These are phyloP conservation scores for Plectranthus barbatus DNA, from an alignment of 257 asterid genomes.

Conservation along the genomic window DNA sequence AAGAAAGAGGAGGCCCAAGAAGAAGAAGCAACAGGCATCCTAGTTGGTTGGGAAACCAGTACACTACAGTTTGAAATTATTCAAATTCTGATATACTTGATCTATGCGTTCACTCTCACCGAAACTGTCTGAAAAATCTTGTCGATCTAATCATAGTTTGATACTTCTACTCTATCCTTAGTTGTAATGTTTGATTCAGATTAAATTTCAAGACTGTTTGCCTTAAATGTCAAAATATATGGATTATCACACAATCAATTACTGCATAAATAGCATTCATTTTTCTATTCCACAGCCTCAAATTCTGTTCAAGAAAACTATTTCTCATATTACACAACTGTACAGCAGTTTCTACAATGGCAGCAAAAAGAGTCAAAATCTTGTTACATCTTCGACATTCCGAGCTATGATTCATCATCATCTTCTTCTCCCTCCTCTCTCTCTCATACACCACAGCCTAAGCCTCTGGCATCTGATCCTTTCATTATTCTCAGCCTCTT, in stretches of 20 bases:
- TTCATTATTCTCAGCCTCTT: conserved; percentile 61
- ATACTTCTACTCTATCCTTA: background rate
- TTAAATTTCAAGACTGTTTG: too few relatives aligned
- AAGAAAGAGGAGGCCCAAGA: conserved; percentile 92
- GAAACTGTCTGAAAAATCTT: conserved; percentile 1
- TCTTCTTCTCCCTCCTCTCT: background rate
- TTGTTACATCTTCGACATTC: too few relatives aligned
- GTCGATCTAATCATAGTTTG: background rate
- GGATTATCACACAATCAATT: too few relatives aligned
- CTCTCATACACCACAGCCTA: conserved; percentile 33
- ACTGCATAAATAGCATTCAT: too few relatives aligned
- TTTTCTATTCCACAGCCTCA: too few relatives aligned
- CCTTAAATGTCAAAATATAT: too few relatives aligned
- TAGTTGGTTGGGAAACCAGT: background rate
- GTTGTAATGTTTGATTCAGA: too few relatives aligned
- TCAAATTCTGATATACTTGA: background rate
- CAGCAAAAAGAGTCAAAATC: too few relatives aligned
- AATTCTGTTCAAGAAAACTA: too few relatives aligned
- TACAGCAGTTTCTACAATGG: too few relatives aligned
- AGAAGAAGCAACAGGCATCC: conserved; percentile 64
- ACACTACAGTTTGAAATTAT: background rate
- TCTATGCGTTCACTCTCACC: background rate
- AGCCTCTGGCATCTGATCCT: conserved; percentile 49
- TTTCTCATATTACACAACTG: too few relatives aligned
- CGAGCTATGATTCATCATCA: too few relatives aligned